Evolutionary conservation across 192 early-diverging fungal species (phyloP).

Genomic region (Coemansia sp.): DNA sequence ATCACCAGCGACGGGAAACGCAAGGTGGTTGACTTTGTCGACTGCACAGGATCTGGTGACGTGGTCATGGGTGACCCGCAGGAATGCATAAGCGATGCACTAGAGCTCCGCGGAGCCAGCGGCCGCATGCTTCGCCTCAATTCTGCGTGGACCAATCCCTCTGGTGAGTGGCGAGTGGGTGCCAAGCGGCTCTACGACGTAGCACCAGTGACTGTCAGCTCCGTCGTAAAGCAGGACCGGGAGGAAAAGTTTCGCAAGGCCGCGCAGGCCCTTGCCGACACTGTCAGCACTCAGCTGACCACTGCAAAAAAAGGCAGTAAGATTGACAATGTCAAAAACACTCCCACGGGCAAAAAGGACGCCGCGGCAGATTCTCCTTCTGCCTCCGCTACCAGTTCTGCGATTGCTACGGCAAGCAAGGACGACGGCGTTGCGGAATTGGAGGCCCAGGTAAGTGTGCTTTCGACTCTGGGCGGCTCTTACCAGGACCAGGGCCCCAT

Average conservation of each 20-base stretch:
- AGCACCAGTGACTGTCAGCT: conserved; percentile 58
- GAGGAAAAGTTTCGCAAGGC: conserved; percentile 31
- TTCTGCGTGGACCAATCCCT: conserved; percentile 74
- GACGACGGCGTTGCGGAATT: conserved; percentile 51
- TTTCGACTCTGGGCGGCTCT: conserved; percentile 59
- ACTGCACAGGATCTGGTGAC: conserved; percentile 90
- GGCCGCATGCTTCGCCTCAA: conserved; percentile 74
- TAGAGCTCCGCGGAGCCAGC: conserved; percentile 65
- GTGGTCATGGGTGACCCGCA: conserved; percentile 59
- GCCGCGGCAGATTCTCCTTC: not conserved
- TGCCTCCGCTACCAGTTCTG: too few species aligned
- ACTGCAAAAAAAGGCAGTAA: conserved; percentile 18
- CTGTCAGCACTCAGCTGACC: conserved; percentile 26
- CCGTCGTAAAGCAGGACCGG: conserved; percentile 58
- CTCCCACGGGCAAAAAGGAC: conserved; percentile 14
- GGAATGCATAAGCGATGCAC: conserved; percentile 48
- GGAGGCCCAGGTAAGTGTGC: conserved; percentile 60
- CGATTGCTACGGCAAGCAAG: too few species aligned
- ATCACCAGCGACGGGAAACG: conserved; percentile 84
- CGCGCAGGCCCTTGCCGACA: conserved; percentile 32
- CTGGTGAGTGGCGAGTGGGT: conserved; percentile 83
- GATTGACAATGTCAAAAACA: conserved; percentile 6
- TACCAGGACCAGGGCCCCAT: conserved; percentile 80
- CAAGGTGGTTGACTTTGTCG: conserved; percentile 90
- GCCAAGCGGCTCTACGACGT: conserved; percentile 75